These are phyloP conservation scores for Hondaea fermentalgiana DNA, from an alignment of 108 stramenopile species.

Conservation along the genomic window DNA sequence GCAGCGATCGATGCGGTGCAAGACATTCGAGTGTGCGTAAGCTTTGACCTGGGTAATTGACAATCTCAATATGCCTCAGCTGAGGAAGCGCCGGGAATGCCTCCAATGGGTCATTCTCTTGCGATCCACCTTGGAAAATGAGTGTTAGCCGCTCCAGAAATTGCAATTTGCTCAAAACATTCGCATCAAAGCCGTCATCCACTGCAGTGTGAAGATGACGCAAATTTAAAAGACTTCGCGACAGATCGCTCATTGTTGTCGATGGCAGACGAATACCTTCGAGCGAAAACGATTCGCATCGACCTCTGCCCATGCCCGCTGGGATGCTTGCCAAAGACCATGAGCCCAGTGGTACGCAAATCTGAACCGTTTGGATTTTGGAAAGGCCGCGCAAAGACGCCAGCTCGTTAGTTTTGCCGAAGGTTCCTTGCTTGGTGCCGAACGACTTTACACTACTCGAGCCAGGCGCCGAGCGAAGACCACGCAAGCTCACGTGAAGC, in stretches of 20 bases:
- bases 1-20: neutral
- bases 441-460: neutral
- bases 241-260: neutral
- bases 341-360: neutral
- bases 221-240: neutral
- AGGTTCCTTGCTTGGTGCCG: neutral
- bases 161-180: neutral
- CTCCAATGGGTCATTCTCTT: neutral
- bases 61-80: neutral
- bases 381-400: neutral
- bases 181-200: neutral
- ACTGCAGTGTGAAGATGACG: neutral
- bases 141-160: neutral
- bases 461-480: neutral
- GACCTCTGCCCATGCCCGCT: neutral
- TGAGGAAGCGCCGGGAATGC: neutral
- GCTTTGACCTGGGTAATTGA: neutral
- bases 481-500: too few relatives aligned
- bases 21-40: neutral
- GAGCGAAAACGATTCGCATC: neutral
- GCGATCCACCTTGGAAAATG: neutral
- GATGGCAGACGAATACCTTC: neutral
- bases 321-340: neutral
- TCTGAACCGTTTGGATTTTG: neutral
- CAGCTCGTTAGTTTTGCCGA: neutral